Conservation (phyloP, 139 green algal species). For the Haematococcus lacustris region DNA sequence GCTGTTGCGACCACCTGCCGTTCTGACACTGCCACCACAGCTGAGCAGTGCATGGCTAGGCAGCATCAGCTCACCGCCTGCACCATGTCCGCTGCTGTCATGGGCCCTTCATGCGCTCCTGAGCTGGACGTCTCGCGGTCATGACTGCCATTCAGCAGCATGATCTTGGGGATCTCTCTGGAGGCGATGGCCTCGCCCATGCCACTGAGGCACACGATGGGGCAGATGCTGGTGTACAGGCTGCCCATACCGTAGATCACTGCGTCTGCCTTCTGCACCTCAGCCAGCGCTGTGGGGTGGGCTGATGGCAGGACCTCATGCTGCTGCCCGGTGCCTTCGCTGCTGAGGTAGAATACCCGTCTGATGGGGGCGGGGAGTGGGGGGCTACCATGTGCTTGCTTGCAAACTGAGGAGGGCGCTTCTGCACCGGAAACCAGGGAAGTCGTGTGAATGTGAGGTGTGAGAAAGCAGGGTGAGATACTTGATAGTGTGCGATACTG, state of each 20-base stretch:
- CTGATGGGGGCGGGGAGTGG: background rate
- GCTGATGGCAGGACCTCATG: conserved; percentile 79
- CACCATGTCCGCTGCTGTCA: conserved; percentile 84
- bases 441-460: too few species aligned
- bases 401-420: too few species aligned
- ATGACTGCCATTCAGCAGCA: conserved; percentile 90
- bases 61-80: conserved; percentile 37
- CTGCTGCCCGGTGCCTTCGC: conserved; percentile 24
- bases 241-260: conserved; percentile 97
- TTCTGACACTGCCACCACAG: background rate
- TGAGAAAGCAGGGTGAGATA: too few species aligned
- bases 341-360: background rate
- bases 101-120: conserved; percentile 42
- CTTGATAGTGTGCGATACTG: too few species aligned
- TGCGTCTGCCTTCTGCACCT: conserved; percentile 56
- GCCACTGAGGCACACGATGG: conserved; percentile 75
- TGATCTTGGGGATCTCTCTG: conserved; percentile 26
- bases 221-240: conserved; percentile 94
- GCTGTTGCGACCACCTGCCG: background rate
- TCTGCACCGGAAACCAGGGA: too few species aligned
- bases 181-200: conserved; percentile 75
- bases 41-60: background rate
- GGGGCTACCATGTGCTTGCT: too few species aligned
- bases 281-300: conserved; percentile 49
- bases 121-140: conserved; percentile 81